Conservation (phyloP, 495 filamentous ascomycete species). For the Aspergillus conjunctus region DNA sequence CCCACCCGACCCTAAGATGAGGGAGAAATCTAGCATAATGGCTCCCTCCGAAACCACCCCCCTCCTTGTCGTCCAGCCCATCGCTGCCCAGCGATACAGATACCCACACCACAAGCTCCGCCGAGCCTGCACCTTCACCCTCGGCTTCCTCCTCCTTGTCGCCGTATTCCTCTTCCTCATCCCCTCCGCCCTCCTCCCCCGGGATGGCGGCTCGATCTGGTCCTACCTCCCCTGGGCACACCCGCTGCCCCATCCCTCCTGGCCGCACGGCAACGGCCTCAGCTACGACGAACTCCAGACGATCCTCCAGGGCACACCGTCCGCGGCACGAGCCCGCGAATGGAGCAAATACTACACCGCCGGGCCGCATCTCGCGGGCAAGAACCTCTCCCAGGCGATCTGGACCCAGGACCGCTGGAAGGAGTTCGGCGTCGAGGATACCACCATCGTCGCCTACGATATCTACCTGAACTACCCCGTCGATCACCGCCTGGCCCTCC, state of each 20-base stretch:
- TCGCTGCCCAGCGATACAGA: constrained; percentile 54
- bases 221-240: constrained; percentile 47
- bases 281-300: constrained; percentile 67
- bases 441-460: constrained; percentile 78
- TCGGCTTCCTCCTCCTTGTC: constrained; percentile 58
- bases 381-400: constrained; percentile 80
- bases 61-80: constrained; percentile 39
- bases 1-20: constrained; percentile 28
- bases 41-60: constrained; percentile 45
- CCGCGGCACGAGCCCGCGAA: constrained; percentile 65
- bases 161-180: constrained; percentile 64
- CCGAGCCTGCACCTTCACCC: constrained; percentile 68
- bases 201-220: constrained; percentile 43
- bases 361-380: constrained; percentile 85
- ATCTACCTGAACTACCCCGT: constrained; percentile 89
- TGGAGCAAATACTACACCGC: constrained; percentile 92
- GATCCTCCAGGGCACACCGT: constrained; percentile 72
- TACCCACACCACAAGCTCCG: constrained; percentile 71
- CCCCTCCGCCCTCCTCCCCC: constrained; percentile 41
- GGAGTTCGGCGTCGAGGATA: constrained; percentile 75
- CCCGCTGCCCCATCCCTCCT: constrained; percentile 40
- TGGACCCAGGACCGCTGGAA: constrained; percentile 89
- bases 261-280: constrained; percentile 54
- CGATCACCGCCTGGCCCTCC: constrained; percentile 74
- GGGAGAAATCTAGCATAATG: constrained; percentile 42